Evolutionary conservation across 441 rosid genomes (phyloP).

Genomic region (Viola pubescens): DNA sequence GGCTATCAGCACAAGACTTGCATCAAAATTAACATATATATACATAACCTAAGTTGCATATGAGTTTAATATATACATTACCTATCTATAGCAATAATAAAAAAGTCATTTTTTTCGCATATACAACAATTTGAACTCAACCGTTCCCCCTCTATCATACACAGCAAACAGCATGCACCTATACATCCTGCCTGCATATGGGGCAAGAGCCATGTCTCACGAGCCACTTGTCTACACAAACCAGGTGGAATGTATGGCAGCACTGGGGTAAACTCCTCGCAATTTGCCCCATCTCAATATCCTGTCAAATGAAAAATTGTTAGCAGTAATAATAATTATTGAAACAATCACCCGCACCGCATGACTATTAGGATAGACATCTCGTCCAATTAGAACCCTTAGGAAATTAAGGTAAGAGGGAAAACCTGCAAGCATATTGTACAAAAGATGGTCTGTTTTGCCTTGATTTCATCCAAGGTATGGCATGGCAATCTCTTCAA

Average conservation of each 20-base stretch:
- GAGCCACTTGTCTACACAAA: constrained; percentile 83
- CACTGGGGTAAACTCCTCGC: constrained; percentile 66
- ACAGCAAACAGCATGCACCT: constrained; percentile 18
- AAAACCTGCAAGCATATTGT: constrained; percentile 73
- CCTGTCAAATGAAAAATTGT: constrained; percentile 29
- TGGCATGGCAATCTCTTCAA: constrained; percentile 60
- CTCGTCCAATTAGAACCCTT: neutral
- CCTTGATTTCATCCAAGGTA: constrained; percentile 42
- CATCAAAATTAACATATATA: too few relatives aligned
- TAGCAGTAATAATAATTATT: neutral
- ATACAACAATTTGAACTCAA: neutral
- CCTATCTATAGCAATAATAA: too few relatives aligned
- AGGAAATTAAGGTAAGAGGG: neutral
- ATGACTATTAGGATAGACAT: neutral
- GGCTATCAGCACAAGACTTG: too few relatives aligned
- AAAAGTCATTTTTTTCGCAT: too few relatives aligned
- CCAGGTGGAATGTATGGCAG: constrained; percentile 63
- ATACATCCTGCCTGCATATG: constrained; percentile 50
- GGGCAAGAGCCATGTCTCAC: constrained; percentile 72
- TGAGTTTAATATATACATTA: too few relatives aligned
- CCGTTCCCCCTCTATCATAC: neutral
- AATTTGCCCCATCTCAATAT: constrained; percentile 50
- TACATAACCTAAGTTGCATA: too few relatives aligned
- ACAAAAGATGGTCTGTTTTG: constrained; percentile 44
- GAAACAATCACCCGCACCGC: neutral